A percentile compares a stretch with the other conserved stretches of the same genome.
Evolutionary conservation across 2,329 filamentous ascomycete species (phyloP).

Genomic region (Tothia fuscella): DNA sequence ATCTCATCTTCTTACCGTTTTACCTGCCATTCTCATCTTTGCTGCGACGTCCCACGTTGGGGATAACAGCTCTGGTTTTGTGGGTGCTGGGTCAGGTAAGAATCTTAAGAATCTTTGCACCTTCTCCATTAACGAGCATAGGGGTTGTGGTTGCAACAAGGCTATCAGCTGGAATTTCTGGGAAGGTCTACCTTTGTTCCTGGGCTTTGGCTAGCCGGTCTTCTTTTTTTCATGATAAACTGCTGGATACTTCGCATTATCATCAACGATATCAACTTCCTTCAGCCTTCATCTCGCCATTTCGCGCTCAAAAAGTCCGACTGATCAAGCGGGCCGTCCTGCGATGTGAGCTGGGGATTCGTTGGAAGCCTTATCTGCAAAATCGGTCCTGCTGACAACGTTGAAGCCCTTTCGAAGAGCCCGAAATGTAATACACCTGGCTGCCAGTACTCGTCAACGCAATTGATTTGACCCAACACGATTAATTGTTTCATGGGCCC

Average conservation of each 20-base stretch:
- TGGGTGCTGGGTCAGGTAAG: constrained; percentile 64
- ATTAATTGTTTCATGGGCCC: too few species aligned
- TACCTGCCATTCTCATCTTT: constrained; percentile 76
- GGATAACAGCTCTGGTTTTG: constrained; percentile 50
- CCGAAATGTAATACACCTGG: too few species aligned
- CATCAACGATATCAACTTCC: constrained; percentile 47
- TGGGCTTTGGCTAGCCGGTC: constrained; percentile 63
- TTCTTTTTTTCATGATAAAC: constrained; percentile 76
- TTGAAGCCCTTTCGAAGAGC: too few species aligned
- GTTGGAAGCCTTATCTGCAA: too few species aligned
- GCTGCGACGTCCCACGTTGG: constrained; percentile 46
- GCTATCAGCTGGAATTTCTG: constrained; percentile 42
- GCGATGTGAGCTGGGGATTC: too few species aligned
- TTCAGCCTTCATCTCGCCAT: too few species aligned
- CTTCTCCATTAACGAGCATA: constrained; percentile 9
- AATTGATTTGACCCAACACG: too few species aligned
- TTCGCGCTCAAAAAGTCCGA: too few species aligned
- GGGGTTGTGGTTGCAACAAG: constrained; percentile 38
- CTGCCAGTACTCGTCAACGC: too few species aligned
- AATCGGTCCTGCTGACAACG: too few species aligned
- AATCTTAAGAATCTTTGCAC: constrained; percentile 2
- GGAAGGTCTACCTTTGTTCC: constrained; percentile 76
- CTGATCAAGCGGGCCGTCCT: too few species aligned
- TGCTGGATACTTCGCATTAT: constrained; percentile 78
- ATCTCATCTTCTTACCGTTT: constrained; percentile 83